A percentile compares a stretch with the other conserved stretches of the same genome.
Conservation (phyloP, 106 monocot species). For the Dendrobium catenatum region DNA sequence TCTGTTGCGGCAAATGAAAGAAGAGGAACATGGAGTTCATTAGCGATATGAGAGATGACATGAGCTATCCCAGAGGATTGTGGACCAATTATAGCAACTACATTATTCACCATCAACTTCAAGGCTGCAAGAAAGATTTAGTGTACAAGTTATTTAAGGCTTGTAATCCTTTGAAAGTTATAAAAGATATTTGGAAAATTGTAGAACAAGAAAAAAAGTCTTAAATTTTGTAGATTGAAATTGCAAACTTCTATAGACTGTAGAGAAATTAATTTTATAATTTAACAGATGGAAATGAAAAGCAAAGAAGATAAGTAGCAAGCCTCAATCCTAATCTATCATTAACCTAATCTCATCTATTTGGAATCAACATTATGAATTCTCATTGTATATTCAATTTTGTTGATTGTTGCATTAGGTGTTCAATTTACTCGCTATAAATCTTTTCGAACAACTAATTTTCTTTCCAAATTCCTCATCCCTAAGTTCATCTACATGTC, state of each 20-base stretch:
- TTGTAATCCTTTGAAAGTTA: neutral
- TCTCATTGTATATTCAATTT: neutral
- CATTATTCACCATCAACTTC: constrained; percentile 67
- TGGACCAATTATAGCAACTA: constrained; percentile 73
- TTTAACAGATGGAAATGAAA: too few relatives aligned
- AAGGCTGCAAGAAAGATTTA: constrained; percentile 37
- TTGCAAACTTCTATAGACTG: neutral
- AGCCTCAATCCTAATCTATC: neutral
- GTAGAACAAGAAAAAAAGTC: neutral
- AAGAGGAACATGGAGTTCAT: constrained; percentile 64
- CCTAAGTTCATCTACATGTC: too few relatives aligned
- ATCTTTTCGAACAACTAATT: neutral
- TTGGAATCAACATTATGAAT: neutral
- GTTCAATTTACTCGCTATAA: neutral
- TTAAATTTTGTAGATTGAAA: neutral
- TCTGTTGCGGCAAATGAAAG: constrained; percentile 81
- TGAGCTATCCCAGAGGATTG: constrained; percentile 72
- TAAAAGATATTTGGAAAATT: neutral
- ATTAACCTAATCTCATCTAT: neutral
- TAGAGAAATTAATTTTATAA: neutral
- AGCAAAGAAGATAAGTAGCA: neutral
- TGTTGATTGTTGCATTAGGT: neutral
- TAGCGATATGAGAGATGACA: constrained; percentile 58
- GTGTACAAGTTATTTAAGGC: neutral
- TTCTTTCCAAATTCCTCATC: neutral